Percentiles rank a stretch among this genome's conserved stretches.
Evolutionary conservation across 495 filamentous ascomycete genomes (phyloP).

Genomic region (Aspergillus hancockii): DNA sequence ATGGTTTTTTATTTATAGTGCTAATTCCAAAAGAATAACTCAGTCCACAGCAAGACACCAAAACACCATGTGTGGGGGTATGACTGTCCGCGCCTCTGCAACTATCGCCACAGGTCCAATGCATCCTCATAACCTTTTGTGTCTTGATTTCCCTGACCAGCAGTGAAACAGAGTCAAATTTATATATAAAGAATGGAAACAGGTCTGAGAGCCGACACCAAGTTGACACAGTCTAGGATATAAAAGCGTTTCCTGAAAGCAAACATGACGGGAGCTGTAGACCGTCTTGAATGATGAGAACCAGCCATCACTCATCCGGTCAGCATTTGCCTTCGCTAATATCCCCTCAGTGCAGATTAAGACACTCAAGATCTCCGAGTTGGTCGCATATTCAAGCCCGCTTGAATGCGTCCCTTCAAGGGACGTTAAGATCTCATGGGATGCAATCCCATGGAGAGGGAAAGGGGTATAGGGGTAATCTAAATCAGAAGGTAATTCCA

Average conservation of each 20-base stretch:
- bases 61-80: constrained; percentile 1
- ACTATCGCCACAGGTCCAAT: constrained; percentile 15
- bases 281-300: neutral
- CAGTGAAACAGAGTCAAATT: constrained; percentile 12
- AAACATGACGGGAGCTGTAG: neutral
- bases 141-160: constrained; percentile 13
- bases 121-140: constrained; percentile 12
- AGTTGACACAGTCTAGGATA: constrained; percentile 5
- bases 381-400: constrained; percentile 21
- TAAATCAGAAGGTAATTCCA: constrained; percentile 94
- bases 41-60: neutral
- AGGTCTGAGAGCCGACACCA: constrained; percentile 9
- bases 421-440: constrained; percentile 17
- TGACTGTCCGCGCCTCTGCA: constrained; percentile 13
- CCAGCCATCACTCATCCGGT: neutral
- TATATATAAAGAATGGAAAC: constrained; percentile 15
- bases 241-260: neutral
- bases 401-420: constrained; percentile 24
- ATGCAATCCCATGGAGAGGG: constrained; percentile 18
- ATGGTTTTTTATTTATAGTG: neutral
- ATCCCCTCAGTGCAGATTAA: neutral
- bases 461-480: constrained; percentile 7
- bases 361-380: constrained; percentile 12
- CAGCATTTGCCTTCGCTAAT: neutral
- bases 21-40: neutral